Evolutionary conservation across 2,329 filamentous ascomycete genomes (phyloP).

Genomic region (Ceratocystis eucalypticola): DNA sequence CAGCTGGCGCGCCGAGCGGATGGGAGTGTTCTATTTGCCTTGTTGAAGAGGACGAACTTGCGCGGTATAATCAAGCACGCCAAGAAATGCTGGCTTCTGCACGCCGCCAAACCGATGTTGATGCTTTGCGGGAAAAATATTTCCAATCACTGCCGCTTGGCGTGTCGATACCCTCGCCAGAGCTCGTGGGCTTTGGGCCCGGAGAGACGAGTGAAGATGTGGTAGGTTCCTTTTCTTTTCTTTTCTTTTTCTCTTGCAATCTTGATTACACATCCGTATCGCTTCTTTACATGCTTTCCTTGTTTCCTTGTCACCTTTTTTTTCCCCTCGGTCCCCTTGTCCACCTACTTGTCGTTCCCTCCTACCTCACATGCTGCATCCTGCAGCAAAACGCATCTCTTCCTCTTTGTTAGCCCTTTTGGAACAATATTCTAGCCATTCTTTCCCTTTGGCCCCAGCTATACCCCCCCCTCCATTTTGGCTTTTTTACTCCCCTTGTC

Average conservation of each 20-base stretch:
- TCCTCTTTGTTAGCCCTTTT: conserved; percentile 5
- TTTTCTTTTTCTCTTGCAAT: neutral
- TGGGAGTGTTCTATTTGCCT: conserved; percentile 22
- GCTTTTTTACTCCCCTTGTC: neutral
- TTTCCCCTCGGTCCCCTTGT: neutral
- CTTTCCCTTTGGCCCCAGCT: neutral
- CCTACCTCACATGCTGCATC: neutral
- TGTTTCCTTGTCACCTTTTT: neutral
- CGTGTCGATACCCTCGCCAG: conserved; percentile 27
- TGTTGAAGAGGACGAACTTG: conserved; percentile 20
- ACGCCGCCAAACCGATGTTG: conserved; percentile 23
- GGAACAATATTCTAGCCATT: neutral
- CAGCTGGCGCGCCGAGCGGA: conserved; percentile 3
- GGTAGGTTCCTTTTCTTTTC: conserved; percentile 24
- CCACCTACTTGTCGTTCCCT: neutral
- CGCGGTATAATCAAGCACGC: conserved; percentile 20
- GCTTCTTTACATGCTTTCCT: neutral
- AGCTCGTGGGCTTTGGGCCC: conserved; percentile 29
- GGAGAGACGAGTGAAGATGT: conserved; percentile 26
- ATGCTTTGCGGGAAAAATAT: conserved; percentile 25
- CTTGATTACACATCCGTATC: too few relatives aligned
- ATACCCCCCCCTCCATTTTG: too few relatives aligned
- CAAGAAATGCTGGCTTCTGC: conserved; percentile 18
- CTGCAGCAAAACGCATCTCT: neutral
- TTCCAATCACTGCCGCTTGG: conserved; percentile 26